Percentiles rank a stretch among this genome's conserved stretches.
These are phyloP conservation scores for Remersonia thermophila DNA, from an alignment of 2,329 filamentous ascomycete genomes.

Conservation along the genomic window DNA sequence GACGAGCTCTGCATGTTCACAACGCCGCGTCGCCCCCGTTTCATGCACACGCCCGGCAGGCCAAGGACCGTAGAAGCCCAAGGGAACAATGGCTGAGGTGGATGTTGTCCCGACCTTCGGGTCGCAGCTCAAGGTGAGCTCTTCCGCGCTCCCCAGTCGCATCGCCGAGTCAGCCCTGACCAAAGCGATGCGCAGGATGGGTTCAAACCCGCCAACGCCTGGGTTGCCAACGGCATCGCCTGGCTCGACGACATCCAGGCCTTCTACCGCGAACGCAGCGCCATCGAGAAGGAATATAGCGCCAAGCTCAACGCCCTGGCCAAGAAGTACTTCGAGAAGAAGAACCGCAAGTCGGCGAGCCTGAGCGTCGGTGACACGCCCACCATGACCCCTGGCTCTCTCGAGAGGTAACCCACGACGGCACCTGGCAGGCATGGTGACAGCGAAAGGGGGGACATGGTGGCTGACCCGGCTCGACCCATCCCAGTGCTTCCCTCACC, in stretches of 20 bases:
- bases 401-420: constrained; percentile 54
- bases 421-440: too few relatives aligned
- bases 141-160: constrained; percentile 6
- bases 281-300: constrained; percentile 94
- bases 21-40: constrained; percentile 1
- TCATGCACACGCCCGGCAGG: constrained; percentile 12
- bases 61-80: constrained; percentile 6
- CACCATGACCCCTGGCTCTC: constrained; percentile 81
- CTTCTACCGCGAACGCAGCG: constrained; percentile 90
- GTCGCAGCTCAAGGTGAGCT: constrained; percentile 74
- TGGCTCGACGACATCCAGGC: constrained; percentile 96
- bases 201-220: constrained; percentile 88
- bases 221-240: constrained; percentile 77
- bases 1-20: constrained; percentile 8
- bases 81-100: constrained; percentile 59
- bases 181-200: constrained; percentile 55
- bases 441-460: too few relatives aligned
- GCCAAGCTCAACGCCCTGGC: constrained; percentile 76
- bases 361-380: constrained; percentile 91
- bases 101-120: constrained; percentile 80
- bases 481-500: constrained; percentile 70
- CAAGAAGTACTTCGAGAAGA: constrained; percentile 93
- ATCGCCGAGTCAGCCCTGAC: constrained; percentile 10
- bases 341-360: constrained; percentile 74
- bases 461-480: too few relatives aligned